A percentile compares a stretch with the other conserved stretches of the same genome.
Evolutionary conservation across 2,329 filamentous ascomycete species (phyloP).

Genomic region (Parastagonospora nodorum): DNA sequence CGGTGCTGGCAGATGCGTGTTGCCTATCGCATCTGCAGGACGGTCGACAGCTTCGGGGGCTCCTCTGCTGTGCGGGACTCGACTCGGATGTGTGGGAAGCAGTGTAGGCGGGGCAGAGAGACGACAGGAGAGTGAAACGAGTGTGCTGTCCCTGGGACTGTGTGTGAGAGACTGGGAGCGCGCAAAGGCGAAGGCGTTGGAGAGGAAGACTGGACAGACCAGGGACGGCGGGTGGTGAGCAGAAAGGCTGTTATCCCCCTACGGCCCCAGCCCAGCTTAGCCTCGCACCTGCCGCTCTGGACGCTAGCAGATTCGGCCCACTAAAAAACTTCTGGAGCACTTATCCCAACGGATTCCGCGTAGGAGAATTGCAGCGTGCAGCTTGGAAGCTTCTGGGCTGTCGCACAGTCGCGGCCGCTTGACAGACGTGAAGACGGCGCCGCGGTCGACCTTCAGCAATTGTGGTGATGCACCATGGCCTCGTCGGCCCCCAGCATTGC

Average conservation of each 20-base stretch:
- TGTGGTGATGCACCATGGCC: neutral
- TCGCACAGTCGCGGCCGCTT: neutral
- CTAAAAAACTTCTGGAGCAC: slow-evolving; percentile 1
- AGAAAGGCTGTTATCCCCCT: slow-evolving; percentile 16
- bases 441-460: neutral
- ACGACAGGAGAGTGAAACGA: slow-evolving; percentile 29
- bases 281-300: neutral
- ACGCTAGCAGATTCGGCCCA: neutral
- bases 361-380: neutral
- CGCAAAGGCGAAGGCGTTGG: slow-evolving; percentile 11
- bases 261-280: slow-evolving; percentile 7
- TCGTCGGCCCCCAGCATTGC: neutral
- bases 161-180: slow-evolving; percentile 4
- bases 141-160: slow-evolving; percentile 31
- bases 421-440: too few species aligned
- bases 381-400: neutral
- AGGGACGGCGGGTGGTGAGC: slow-evolving; percentile 6
- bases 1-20: slow-evolving; percentile 16
- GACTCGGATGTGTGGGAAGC: slow-evolving; percentile 9
- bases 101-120: neutral
- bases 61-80: slow-evolving; percentile 10
- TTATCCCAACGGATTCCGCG: too few species aligned
- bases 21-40: slow-evolving; percentile 39
- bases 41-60: slow-evolving; percentile 3
- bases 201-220: slow-evolving; percentile 12